Evolutionary conservation across 345 rosid genomes (phyloP), one percentile per base, ranked within the genome.

Genomic region (Eucalyptus coolabah): DNA sequence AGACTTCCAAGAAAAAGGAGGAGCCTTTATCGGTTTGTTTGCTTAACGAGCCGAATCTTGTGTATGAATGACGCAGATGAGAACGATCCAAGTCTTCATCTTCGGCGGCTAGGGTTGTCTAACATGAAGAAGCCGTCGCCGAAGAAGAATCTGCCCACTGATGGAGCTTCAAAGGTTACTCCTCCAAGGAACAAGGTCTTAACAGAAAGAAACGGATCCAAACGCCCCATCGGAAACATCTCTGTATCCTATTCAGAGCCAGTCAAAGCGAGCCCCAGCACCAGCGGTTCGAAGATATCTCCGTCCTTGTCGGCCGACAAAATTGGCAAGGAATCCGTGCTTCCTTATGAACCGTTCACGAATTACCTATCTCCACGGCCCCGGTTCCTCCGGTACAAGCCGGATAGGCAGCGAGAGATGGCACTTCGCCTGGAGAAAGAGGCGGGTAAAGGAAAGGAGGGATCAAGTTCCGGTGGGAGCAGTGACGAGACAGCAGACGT

Each of bases 301-400:
- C 40, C 16, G 4, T 88, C 89, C 17, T 28, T 65, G 9, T 85
- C 50, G 9, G 40, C 69, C 4, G 77, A 81, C 24, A 42, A 8
- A 14, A 6, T 17, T 16, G 34, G 50, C n/a, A 88, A 85, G 86
- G 40, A 69, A 51, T 88, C 94, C 23, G 77, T 88, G 56, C 54
- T 51, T 40, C 89, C 91, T 90, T 91, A 90, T 83, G 94, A 92
- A 53, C 94, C 93, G 67, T 49, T 67, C 56, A 89, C 56, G 10
- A 91, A 89, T 91, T 90, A 89, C 53, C 93, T 90, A 47, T 93
- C 93, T 12, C 94, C 93, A 3, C 90, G 96, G 92, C 94, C 95
- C 92, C 86, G 19, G 86, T 94, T 92, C 87, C 91, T 93, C 53
- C 91, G 94, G 15, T 92, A 93, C 50, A 90, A 92, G 63, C 95